Evolutionary conservation across 345 rosid genomes (phyloP), one percentile per base, ranked within the genome.

Genomic region (Acer yangbiense): DNA sequence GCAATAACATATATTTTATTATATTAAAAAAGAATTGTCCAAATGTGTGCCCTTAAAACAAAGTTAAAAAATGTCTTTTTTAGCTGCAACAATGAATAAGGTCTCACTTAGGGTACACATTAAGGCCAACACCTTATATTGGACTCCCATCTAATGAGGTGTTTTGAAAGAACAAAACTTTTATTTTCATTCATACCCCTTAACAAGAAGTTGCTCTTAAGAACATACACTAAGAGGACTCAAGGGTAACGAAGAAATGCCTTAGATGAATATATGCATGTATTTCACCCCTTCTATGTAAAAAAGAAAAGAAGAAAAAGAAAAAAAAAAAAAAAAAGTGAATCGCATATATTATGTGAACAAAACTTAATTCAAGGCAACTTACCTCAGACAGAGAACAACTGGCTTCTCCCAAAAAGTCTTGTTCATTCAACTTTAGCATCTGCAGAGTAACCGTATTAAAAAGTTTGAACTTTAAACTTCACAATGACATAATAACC

Each of bases 351-450:
- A 67, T 48, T 58, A 60, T 63, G 12, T 23, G 12, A 52, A 41
- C 25, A 72, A 23, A 29, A 32, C 32, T 7, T 46, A 5, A 54
- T 39, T 20, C 27, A 20, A 20, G 11, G 35, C 20, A 72, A 77
- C 73, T 73, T 66, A 83, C 94, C 88, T 92, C 90, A 0, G 94
- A 92, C 4, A 92, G 85, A 76, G 84, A 86, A 86, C 97, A 92
- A 0, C 73, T 85, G 68, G 93, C 89, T 85, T 94, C 94, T 85
- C 95, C 98, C 78, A 94, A 79, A 81, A 86, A 94, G n/a, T 94
- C 87, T 23, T 92, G 97, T 60, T 89, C 92, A 77, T 88, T 73
- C 63, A 92, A 84, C 85, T 86, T 84, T 65, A 92, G 75, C 4
- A 82, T 76, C 97, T 92, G 86, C 64, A 82, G 65, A 73, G 79